These are phyloP conservation scores for Fomitopsis schrenkii DNA, from an alignment of 1,284 basidiomycete genomes.

Conservation along the genomic window DNA sequence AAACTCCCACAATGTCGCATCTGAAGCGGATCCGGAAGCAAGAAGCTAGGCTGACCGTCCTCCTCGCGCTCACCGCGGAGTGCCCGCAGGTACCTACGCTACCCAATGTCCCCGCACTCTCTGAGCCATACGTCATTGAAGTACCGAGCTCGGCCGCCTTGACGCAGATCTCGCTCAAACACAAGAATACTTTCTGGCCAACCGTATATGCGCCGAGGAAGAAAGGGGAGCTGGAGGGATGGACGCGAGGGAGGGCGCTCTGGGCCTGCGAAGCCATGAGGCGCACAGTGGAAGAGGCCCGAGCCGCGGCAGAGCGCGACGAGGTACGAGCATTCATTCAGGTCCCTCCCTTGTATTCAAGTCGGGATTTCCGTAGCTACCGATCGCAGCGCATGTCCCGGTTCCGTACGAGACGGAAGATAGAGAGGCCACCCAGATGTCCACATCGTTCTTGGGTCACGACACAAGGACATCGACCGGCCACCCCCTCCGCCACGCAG, in stretches of 20 bases:
- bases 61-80: conserved; percentile 38
- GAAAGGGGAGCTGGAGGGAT: conserved; percentile 64
- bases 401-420: conserved; percentile 45
- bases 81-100: conserved; percentile 21
- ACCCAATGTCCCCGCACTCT: conserved; percentile 29
- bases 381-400: conserved; percentile 75
- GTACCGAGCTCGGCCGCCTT: conserved; percentile 76
- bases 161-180: conserved; percentile 59
- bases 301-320: conserved; percentile 39
- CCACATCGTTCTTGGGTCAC: conserved; percentile 48
- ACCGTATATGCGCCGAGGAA: conserved; percentile 72
- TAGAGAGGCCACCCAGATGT: conserved; percentile 25
- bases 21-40: conserved; percentile 76
- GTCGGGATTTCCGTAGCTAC: conserved; percentile 43
- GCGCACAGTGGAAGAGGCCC: conserved; percentile 46
- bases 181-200: conserved; percentile 79
- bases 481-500: conserved; percentile 83
- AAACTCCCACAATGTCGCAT: conserved; percentile 61
- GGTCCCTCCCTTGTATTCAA: background rate
- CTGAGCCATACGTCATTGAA: conserved; percentile 46
- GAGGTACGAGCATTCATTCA: conserved; percentile 45
- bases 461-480: conserved; percentile 66
- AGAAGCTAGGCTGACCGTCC: conserved; percentile 42
- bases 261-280: conserved; percentile 77
- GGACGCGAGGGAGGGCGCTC: conserved; percentile 58